Evolutionary conservation across 2,329 filamentous ascomycete genomes (phyloP).

Genomic region (Macroventuria anomochaeta): DNA sequence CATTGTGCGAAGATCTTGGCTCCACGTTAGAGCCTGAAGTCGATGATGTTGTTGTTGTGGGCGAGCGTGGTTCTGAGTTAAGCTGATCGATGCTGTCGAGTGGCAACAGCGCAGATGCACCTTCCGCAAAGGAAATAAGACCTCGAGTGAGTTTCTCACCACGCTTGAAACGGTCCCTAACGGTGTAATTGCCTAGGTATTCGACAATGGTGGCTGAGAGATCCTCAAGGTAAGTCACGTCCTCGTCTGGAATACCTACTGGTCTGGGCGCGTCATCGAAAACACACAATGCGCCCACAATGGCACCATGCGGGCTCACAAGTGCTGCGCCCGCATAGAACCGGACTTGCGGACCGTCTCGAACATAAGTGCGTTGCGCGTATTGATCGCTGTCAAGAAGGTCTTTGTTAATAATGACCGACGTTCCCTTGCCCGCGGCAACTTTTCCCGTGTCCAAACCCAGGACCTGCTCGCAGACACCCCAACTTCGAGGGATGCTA

Average conservation of each 20-base stretch:
- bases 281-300: slow-evolving; percentile 36
- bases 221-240: slow-evolving; percentile 28
- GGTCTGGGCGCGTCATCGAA: slow-evolving; percentile 31
- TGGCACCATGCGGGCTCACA: slow-evolving; percentile 28
- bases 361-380: slow-evolving; percentile 26
- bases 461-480: slow-evolving; percentile 34
- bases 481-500: slow-evolving; percentile 37
- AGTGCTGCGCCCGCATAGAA: slow-evolving; percentile 43
- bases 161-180: slow-evolving; percentile 33
- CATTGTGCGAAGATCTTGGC: neutral
- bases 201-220: slow-evolving; percentile 35
- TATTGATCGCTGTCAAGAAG: slow-evolving; percentile 18
- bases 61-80: neutral
- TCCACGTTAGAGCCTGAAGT: neutral
- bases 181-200: slow-evolving; percentile 36
- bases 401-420: slow-evolving; percentile 22
- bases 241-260: slow-evolving; percentile 19
- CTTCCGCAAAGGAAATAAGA: slow-evolving; percentile 41
- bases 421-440: neutral
- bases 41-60: slow-evolving; percentile 3
- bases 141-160: slow-evolving; percentile 43
- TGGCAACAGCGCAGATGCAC: slow-evolving; percentile 30
- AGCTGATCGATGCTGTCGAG: slow-evolving; percentile 13
- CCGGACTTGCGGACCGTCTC: slow-evolving; percentile 14
- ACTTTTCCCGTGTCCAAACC: neutral